These are phyloP conservation scores for Chaetothyriales sp. DNA, from an alignment of 2,329 filamentous ascomycete genomes.

Conservation along the genomic window DNA sequence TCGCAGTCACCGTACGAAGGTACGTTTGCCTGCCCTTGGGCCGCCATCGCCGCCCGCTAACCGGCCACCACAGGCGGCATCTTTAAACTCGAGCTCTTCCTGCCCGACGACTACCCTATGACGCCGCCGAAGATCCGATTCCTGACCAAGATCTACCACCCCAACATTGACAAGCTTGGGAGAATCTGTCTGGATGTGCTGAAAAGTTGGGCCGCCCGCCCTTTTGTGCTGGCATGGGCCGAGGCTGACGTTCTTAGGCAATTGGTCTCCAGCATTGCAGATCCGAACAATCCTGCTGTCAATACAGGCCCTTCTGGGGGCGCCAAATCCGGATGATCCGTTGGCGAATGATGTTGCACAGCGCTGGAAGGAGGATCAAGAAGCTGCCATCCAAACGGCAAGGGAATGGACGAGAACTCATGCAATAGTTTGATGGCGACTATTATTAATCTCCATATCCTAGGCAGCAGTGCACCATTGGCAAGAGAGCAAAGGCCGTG, in stretches of 20 bases:
- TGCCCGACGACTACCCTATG: conserved; percentile 99
- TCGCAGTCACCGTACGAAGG: conserved; percentile 90
- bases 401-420: conserved; percentile 83
- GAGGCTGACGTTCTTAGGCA: conserved; percentile 47
- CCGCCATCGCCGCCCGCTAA: neutral
- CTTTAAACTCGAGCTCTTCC: conserved; percentile 93
- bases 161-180: conserved; percentile 94
- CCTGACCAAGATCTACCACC: conserved; percentile 97
- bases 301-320: conserved; percentile 89
- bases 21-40: conserved; percentile 28
- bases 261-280: conserved; percentile 96
- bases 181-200: conserved; percentile 94
- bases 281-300: conserved; percentile 97
- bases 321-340: conserved; percentile 96
- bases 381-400: conserved; percentile 80
- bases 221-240: conserved; percentile 2
- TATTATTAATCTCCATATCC: neutral
- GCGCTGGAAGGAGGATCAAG: conserved; percentile 93
- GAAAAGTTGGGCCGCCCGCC: conserved; percentile 59
- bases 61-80: conserved; percentile 47
- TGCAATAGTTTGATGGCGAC: conserved; percentile 41
- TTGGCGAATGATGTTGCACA: conserved; percentile 95
- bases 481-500: neutral
- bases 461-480: neutral
- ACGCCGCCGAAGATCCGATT: conserved; percentile 97